Conservation (phyloP, 129 eudicot genomes). For the Arctium lappa region DNA sequence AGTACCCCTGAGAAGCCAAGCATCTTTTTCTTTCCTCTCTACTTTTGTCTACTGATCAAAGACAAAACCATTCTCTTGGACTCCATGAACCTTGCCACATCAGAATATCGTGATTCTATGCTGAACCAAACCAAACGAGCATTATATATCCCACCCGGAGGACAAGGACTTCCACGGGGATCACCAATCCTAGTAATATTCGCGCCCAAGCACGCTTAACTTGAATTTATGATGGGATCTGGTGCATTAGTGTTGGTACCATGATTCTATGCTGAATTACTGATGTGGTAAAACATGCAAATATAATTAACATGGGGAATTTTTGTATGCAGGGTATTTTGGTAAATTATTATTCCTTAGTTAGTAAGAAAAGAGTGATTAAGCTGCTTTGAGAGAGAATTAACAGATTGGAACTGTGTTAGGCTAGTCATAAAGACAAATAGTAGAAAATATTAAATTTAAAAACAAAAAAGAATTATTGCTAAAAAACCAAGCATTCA, state of each 20-base stretch:
- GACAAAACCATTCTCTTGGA: constrained; percentile 46
- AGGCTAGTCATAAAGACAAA: constrained; percentile 45
- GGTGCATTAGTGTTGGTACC: background rate
- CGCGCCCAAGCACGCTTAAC: constrained; percentile 71
- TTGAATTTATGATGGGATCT: background rate
- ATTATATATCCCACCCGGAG: background rate
- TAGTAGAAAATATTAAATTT: constrained; percentile 32
- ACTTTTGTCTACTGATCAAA: constrained; percentile 34
- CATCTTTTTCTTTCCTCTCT: constrained; percentile 53
- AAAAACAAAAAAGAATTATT: constrained; percentile 19
- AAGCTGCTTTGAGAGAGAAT: constrained; percentile 39
- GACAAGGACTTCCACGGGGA: background rate
- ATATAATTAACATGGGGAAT: background rate
- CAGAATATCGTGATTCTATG: constrained; percentile 27
- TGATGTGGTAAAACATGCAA: constrained; percentile 15
- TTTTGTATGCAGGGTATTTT: constrained; percentile 28
- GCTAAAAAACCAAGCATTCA: constrained; percentile 51
- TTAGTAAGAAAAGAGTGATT: constrained; percentile 53
- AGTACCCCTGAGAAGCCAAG: constrained; percentile 70
- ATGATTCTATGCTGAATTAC: background rate
- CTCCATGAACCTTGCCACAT: constrained; percentile 31
- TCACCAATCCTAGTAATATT: constrained; percentile 59
- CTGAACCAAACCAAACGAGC: background rate
- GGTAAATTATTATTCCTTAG: constrained; percentile 57
- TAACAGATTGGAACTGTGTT: constrained; percentile 33